Base-by-base conservation (phyloP, 2,329 filamentous ascomycete genomes). In the Aspergillus tubingensis region DNA sequence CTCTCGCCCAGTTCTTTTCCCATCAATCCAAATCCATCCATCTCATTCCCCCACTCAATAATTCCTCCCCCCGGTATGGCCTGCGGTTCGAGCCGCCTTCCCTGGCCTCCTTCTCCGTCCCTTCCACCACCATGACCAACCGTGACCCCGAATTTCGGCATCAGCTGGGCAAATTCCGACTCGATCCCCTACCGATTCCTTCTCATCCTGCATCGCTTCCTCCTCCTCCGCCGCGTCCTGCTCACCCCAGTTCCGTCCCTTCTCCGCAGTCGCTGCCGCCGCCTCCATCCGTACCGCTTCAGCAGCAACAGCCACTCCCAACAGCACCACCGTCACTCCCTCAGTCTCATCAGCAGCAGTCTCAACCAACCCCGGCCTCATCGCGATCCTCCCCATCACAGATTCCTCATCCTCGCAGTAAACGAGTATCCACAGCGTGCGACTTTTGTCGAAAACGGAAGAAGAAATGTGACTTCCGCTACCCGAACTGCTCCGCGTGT, bases 391-490 rank as follows among this genome's bases (percentile, higher is more conserved):
- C 61, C 15, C 61, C 54, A 5, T 59, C 63, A 8, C 55, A 56
- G 10, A 47, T 53, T 13, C 30, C 57, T 54, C 19, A 58, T 13
- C 47, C 58, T 50, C 72, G 69, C 55, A 72, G 67, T 25, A 77
- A 77, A 61, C 74, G 75, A 36, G 75, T 77, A 13, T 76, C 75
- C 25, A 77, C 74, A 1, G 75, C 75, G 21, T 77, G 75, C 60
- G 75, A 77, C 47, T 77, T 77, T 51, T 77, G 75, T 70, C 72
- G 75, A 59, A 77, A 75, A 59, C 66, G 75, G 7, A 77, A 77
- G 65, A 77, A 77, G 65, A 77, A 77, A 70, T 77, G 75, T 62
- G 75, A 77, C 60, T 77, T 77, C 54, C 74, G 74, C 44, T 77
- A 77, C 53, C 75, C 75, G 30, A 77, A 77, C 60, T 77, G 75